Conservation (phyloP, 2,329 filamentous ascomycete genomes). For the Juglanconis sp. region DNA sequence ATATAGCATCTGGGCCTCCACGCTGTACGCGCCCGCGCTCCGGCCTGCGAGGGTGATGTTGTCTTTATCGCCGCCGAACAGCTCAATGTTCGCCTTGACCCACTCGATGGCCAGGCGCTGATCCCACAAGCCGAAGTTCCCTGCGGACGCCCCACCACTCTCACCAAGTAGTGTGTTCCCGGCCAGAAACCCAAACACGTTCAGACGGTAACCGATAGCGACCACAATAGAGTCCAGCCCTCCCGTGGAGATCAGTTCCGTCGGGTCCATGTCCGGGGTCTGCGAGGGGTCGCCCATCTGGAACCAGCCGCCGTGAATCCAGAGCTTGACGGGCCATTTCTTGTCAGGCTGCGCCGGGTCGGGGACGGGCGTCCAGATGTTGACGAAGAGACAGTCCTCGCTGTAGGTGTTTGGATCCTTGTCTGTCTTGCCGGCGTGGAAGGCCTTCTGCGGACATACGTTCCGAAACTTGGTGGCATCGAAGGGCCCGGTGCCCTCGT, state of each 20-base stretch:
- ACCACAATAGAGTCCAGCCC: conserved; percentile 45
- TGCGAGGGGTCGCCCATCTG: conserved; percentile 12
- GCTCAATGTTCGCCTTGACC: conserved; percentile 44
- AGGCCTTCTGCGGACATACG: conserved; percentile 38
- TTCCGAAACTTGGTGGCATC: conserved; percentile 34
- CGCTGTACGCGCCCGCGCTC: conserved; percentile 42
- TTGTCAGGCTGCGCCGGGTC: conserved; percentile 15
- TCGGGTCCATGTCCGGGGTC: conserved; percentile 1
- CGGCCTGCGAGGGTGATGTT: conserved; percentile 43
- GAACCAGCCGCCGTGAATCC: conserved; percentile 18
- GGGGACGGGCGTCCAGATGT: conserved; percentile 27
- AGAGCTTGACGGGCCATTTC: conserved; percentile 3
- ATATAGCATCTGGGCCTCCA: conserved; percentile 38
- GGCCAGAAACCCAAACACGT: conserved; percentile 59
- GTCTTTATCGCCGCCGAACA: conserved; percentile 42
- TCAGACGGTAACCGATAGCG: conserved; percentile 62
- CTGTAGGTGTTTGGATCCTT: neutral
- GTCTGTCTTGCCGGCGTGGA: conserved; percentile 25
- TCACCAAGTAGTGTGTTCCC: conserved; percentile 33
- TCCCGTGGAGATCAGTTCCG: neutral
- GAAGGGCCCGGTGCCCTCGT: conserved; percentile 25
- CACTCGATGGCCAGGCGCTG: conserved; percentile 48
- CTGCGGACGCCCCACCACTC: conserved; percentile 21
- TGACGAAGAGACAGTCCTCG: conserved; percentile 33
- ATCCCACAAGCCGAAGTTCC: conserved; percentile 46